These are phyloP conservation scores for Uncinocarpus reesii DNA, from an alignment of 2,329 filamentous ascomycete species.

Conservation along the genomic window DNA sequence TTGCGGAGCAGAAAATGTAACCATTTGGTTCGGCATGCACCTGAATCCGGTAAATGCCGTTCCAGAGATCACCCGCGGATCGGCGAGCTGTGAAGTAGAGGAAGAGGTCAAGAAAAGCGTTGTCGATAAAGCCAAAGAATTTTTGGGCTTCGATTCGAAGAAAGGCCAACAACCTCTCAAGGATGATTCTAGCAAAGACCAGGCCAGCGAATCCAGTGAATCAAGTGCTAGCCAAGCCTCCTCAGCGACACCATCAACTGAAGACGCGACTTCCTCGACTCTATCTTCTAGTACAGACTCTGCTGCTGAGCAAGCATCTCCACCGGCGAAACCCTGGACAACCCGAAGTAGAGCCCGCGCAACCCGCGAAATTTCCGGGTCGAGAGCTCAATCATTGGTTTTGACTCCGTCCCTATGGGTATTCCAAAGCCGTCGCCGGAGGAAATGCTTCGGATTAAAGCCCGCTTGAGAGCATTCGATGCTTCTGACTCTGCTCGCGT, in stretches of 20 bases:
- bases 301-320: constrained; percentile 39
- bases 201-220: constrained; percentile 40
- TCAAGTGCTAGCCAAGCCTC: constrained; percentile 28
- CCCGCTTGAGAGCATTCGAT: constrained; percentile 74
- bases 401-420: constrained; percentile 40
- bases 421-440: constrained; percentile 28
- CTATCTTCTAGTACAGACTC: constrained; percentile 27
- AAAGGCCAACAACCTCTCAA: constrained; percentile 63
- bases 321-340: constrained; percentile 36
- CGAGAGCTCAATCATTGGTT: constrained; percentile 44
- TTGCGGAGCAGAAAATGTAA: constrained; percentile 68
- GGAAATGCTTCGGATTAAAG: constrained; percentile 46
- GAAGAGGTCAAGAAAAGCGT: constrained; percentile 62
- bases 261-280: constrained; percentile 39
- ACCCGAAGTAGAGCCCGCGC: constrained; percentile 26
- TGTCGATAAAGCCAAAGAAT: constrained; percentile 88
- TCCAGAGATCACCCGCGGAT: constrained; percentile 65
- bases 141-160: constrained; percentile 89
- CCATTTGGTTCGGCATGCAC: constrained; percentile 66
- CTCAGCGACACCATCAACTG: neutral
- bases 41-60: constrained; percentile 65
- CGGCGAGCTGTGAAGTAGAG: constrained; percentile 76
- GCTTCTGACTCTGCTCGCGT: constrained; percentile 68
- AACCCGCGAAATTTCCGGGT: constrained; percentile 37
- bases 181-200: constrained; percentile 44